Base-by-base conservation (phyloP, 345 rosid genomes). In the Euphorbia peplus region DNA sequence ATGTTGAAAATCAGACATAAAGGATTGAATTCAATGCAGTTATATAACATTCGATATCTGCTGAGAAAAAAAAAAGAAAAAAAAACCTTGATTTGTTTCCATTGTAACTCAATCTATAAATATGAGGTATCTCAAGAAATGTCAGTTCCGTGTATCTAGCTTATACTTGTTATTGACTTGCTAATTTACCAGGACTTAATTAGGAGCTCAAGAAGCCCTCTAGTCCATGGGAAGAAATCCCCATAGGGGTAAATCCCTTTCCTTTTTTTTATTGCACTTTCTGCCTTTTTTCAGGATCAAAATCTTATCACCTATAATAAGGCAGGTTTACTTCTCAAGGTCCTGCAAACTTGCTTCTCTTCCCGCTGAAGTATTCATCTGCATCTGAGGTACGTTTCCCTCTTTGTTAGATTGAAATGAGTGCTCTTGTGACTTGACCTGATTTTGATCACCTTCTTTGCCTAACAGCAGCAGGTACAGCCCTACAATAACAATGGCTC, bases 401-500 rank as follows among this genome's bases (percentile, higher is more conserved):
- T 64, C 60, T 16, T 30, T 54, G 64, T 18, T 4, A 41, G 61
- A 16, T 13, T 63, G 51, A 66, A 66, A 35, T 50, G 78, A 37
- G 32, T 63, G 63, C 44, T 74, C 32, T 32, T 67, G 51, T 26
- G 62, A 42, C 54, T 67, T 50, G 11, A 26, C 51, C 42, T 14
- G 70, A 56, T 18, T 44, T 57, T 42, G 63, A 72, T 72, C 79
- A 0, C 62, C 54, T 61, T 75, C 79, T 75, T 79, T 75, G 61
- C 83, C 80, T 64, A 75, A 72, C 42, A 79, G n/a, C 29, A 76
- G 67, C 8, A 67, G 8, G 59, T 74, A 71, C 5, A 71, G 32
- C 41, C 81, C 81, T 30, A 61, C 44, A 18, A 76, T 73, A 48
- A 66, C 74, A 24, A 64, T 48, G 39, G 66, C 53, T 70, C 76